Percentiles rank a stretch among this genome's conserved stretches.
These are phyloP conservation scores for Suhomyces pyralidae DNA, from an alignment of 805 yeast species.

Conservation along the genomic window DNA sequence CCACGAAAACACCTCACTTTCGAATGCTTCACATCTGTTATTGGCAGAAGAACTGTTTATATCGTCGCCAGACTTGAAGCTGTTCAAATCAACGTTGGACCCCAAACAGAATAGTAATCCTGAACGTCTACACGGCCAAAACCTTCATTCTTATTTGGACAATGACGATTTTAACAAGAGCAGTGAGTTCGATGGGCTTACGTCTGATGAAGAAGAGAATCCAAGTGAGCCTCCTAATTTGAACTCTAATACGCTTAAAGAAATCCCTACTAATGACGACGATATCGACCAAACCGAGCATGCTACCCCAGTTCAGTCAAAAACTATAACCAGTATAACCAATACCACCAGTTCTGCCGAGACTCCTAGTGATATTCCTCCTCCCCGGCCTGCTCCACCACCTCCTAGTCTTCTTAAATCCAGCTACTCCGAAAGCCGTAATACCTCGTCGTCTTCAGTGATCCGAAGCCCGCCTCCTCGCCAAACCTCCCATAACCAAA, in stretches of 20 bases:
- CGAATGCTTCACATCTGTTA: background rate
- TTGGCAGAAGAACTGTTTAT: background rate
- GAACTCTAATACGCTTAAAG: constrained; percentile 22
- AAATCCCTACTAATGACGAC: constrained; percentile 32
- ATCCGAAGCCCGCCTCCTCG: constrained; percentile 20
- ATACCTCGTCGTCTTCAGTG: constrained; percentile 22
- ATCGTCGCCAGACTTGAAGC: constrained; percentile 10
- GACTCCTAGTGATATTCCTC: background rate
- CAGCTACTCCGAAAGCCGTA: constrained; percentile 1
- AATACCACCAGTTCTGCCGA: background rate
- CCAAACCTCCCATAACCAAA: constrained; percentile 18
- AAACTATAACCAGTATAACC: background rate
- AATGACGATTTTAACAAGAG: constrained; percentile 5
- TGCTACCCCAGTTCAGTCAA: constrained; percentile 2
- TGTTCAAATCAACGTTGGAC: constrained; percentile 40
- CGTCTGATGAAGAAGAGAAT: constrained; percentile 5
- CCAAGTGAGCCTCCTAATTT: constrained; percentile 10
- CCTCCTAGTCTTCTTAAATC: background rate
- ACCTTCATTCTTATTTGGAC: constrained; percentile 18
- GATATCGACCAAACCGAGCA: constrained; percentile 35
- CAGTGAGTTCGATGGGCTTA: constrained; percentile 9
- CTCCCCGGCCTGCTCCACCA: background rate
- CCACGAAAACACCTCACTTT: background rate
- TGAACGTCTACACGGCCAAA: constrained; percentile 14
- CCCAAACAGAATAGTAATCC: constrained; percentile 28